Conservation (phyloP, 768 basidiomycete genomes). For the Favolaschia claudopus region DNA sequence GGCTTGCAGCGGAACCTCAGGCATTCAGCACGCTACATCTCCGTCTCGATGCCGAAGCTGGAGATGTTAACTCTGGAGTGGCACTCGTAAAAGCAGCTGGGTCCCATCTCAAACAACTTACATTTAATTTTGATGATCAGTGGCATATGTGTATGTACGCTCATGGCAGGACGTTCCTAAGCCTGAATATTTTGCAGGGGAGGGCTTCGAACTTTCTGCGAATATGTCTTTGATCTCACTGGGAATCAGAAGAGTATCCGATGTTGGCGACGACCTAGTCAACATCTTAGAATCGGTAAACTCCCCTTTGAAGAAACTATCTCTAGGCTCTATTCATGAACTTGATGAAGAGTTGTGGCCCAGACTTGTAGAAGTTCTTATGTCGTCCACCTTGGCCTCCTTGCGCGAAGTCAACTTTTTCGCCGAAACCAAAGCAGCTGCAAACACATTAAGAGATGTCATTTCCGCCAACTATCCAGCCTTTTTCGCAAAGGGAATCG, state of each 20-base stretch:
- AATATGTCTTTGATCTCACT: constrained; percentile 11
- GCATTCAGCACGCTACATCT: constrained; percentile 14
- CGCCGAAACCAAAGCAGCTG: background rate
- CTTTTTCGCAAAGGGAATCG: constrained; percentile 10
- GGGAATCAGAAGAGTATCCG: background rate
- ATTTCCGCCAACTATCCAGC: background rate
- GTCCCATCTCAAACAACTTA: constrained; percentile 7
- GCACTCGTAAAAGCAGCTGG: constrained; percentile 14
- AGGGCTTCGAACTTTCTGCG: constrained; percentile 10
- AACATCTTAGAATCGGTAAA: constrained; percentile 7
- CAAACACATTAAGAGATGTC: background rate
- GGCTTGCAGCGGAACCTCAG: constrained; percentile 17
- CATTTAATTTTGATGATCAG: constrained; percentile 13
- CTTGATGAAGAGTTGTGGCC: constrained; percentile 1
- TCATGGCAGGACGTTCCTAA: background rate
- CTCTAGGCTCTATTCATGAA: constrained; percentile 5
- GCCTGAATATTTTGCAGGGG: constrained; percentile 9
- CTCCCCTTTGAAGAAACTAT: constrained; percentile 14
- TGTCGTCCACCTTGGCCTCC: background rate
- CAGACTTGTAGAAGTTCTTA: constrained; percentile 10
- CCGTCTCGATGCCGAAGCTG: constrained; percentile 17
- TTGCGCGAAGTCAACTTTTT: constrained; percentile 7
- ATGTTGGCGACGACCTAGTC: constrained; percentile 4
- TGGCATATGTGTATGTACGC: constrained; percentile 16
- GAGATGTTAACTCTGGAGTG: constrained; percentile 19